Base-by-base conservation (phyloP, 2,329 filamentous ascomycete species). In the Calonectria pteridis region DNA sequence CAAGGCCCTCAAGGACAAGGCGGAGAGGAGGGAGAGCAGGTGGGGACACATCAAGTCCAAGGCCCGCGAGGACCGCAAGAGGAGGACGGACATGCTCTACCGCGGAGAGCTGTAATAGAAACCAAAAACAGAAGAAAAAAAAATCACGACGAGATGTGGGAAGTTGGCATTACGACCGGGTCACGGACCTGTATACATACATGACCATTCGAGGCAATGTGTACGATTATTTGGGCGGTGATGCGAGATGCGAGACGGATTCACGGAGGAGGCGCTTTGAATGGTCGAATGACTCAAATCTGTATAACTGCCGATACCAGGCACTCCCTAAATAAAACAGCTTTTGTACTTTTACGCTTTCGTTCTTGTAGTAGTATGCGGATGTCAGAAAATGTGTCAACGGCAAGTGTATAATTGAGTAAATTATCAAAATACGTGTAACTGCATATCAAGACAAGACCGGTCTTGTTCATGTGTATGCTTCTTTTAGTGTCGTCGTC, bases 21-120 rank as follows among this genome's bases (percentile, higher is more conserved):
- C 87, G 74, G 88, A 89, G 71, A 85, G 85, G 43, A 85, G 88
- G 72, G 87, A 87, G 84, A 84, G 85, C n/a, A 83, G 88, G 66
- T 93, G 91, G 91, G 91, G 91, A 14, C 87, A 89, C 26, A 88
- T 87, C 74, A 87, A 88, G 82, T 84, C 84, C 35, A 86, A 87
- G 80, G 91, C 91, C 16, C 84, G 88, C 71, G 88, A 90, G 78
- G 91, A 93, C 53, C 85, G 89, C 76, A 81, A 84, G 79, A 89
- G 88, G 85, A 86, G 91, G 76, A 86, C 86, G 75, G 85, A 85
- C 50, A 85, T 92, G 86, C 78, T 92, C 66, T 87, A 88, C 75
- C 83, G 84, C 31, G 89, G 89, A 51, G 86, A 89, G 81, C 78
- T 91, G 81, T 91, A 86, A 81, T 31, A 33, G 33, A 29, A 29